Conservation (phyloP, 2,329 filamentous ascomycete genomes). For the Sarocladium kiliense region DNA sequence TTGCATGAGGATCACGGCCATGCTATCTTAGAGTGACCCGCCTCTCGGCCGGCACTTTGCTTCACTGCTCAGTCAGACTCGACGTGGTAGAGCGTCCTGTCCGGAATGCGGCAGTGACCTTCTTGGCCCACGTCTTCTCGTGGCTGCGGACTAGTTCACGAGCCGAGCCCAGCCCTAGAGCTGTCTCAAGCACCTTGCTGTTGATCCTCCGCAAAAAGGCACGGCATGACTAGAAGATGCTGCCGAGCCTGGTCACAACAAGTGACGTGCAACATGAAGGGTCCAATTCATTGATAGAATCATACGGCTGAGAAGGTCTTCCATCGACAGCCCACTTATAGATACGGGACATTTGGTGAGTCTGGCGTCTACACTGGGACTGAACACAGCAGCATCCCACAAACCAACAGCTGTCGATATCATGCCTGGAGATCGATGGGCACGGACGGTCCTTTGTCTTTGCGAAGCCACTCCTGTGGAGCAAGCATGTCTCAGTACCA, state of each 20-base stretch:
- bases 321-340: neutral
- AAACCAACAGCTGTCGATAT: neutral
- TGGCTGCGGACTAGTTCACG: neutral
- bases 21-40: neutral
- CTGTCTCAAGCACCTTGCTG: neutral
- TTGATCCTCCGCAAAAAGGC: neutral
- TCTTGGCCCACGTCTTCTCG: constrained; percentile 4
- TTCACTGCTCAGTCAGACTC: neutral
- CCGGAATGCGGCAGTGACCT: constrained; percentile 2
- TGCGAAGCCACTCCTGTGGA: neutral
- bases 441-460: neutral
- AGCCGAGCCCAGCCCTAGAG: neutral
- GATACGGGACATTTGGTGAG: neutral
- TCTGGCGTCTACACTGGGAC: neutral
- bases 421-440: neutral
- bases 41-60: neutral
- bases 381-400: neutral
- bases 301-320: neutral
- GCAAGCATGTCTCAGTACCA: constrained; percentile 5
- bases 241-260: neutral
- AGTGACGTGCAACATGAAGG: neutral
- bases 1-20: neutral
- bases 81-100: neutral
- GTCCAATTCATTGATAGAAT: no score
- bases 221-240: neutral